A percentile compares a stretch with the other conserved stretches of the same genome.
These are phyloP conservation scores for Blastomyces emzantsi DNA, from an alignment of 2,329 filamentous ascomycete genomes.

Conservation along the genomic window DNA sequence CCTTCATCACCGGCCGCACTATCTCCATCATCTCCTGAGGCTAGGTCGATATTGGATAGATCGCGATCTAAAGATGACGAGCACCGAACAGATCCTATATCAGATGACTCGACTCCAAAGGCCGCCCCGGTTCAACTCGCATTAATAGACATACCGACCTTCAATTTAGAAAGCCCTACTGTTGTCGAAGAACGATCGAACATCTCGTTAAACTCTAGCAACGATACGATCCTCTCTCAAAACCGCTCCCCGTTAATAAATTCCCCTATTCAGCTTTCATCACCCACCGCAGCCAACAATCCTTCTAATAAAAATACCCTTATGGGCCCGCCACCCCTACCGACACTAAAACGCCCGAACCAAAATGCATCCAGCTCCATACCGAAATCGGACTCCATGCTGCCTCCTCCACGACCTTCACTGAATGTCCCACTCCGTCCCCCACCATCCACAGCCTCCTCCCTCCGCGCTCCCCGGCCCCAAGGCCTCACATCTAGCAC, in stretches of 20 bases:
- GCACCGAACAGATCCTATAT: neutral
- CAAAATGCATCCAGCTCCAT: conserved; percentile 14
- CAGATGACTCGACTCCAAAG: conserved; percentile 13
- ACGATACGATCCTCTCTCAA: conserved; percentile 12
- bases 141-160: neutral
- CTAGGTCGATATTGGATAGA: neutral
- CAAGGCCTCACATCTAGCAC: conserved; percentile 36
- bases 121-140: neutral
- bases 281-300: neutral
- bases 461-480: conserved; percentile 34
- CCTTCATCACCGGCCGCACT: neutral
- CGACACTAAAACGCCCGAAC: conserved; percentile 16
- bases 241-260: conserved; percentile 3
- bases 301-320: conserved; percentile 2
- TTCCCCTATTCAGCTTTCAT: neutral
- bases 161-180: conserved; percentile 4
- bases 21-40: neutral
- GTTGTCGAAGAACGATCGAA: neutral
- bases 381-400: conserved; percentile 12
- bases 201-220: neutral
- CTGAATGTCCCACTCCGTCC: conserved; percentile 27
- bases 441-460: conserved; percentile 38
- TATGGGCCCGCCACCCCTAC: conserved; percentile 21
- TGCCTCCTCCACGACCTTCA: conserved; percentile 25
- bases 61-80: neutral